Percentiles rank a stretch among this genome's conserved stretches.
These are phyloP conservation scores for Crithidia mellificae DNA, from an alignment of 208 protist genomes.

Conservation along the genomic window DNA sequence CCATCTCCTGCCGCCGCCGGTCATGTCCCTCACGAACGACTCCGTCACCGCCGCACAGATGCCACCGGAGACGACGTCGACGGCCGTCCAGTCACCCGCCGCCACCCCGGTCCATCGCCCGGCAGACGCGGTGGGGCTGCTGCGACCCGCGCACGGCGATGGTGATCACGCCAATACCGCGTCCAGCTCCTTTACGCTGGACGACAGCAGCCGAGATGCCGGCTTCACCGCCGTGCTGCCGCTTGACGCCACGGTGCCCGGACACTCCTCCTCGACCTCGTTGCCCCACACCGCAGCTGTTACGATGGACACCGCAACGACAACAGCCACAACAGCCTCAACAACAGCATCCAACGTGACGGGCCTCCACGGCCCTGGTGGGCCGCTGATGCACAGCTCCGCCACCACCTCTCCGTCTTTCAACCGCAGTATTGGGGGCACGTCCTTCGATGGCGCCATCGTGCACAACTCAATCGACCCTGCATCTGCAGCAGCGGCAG, in stretches of 20 bases:
- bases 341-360: no score
- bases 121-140: background rate
- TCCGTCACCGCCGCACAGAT: conserved; percentile 8
- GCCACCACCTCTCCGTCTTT: background rate
- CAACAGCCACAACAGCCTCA: no score
- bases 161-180: background rate
- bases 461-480: background rate
- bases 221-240: background rate
- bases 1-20: conserved; percentile 21
- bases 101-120: conserved; percentile 2
- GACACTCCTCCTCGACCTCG: background rate
- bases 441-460: conserved; percentile 1
- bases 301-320: no score
- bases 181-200: background rate
- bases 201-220: background rate
- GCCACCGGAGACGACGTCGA: conserved; percentile 12
- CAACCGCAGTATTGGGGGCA: background rate
- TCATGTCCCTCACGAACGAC: conserved; percentile 3
- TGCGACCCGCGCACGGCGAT: background rate
- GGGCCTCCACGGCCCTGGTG: no score
- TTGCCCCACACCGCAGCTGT: background rate
- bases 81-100: conserved; percentile 15
- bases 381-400: no score
- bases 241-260: background rate
- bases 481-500: background rate